Conservation (phyloP, 2,329 filamentous ascomycete species). For the Xylaria sp. region DNA sequence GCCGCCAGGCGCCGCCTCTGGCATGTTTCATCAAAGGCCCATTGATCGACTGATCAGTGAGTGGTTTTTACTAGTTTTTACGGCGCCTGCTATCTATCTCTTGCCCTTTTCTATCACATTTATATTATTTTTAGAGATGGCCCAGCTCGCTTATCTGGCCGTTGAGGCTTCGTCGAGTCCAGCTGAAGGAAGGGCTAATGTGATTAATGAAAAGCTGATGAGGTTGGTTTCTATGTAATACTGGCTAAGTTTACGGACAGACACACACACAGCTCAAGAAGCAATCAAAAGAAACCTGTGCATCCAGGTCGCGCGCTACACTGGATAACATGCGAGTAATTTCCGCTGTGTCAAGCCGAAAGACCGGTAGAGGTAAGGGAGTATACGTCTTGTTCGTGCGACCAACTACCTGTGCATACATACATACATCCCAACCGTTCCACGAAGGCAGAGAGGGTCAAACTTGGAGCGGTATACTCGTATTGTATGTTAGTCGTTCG, state of each 20-base stretch:
- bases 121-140: background rate
- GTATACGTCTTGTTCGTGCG: slow-evolving; percentile 1
- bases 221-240: background rate
- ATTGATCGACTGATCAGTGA: background rate
- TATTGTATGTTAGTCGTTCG: background rate
- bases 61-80: background rate
- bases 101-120: background rate
- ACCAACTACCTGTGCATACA: background rate
- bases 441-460: background rate
- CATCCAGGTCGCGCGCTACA: background rate
- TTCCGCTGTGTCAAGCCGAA: slow-evolving; percentile 20
- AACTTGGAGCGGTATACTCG: background rate
- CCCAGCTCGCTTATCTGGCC: slow-evolving; percentile 10
- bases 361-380: slow-evolving; percentile 21
- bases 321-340: slow-evolving; percentile 8
- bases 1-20: background rate
- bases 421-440: background rate
- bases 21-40: background rate
- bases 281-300: slow-evolving; percentile 28
- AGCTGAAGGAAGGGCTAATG: slow-evolving; percentile 11
- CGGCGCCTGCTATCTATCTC: background rate
- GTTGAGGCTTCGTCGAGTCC: background rate
- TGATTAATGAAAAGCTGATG: slow-evolving; percentile 5
- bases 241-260: background rate
- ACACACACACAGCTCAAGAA: slow-evolving; percentile 10